Evolutionary conservation across 257 asterid genomes (phyloP), one percentile per base, ranked within the genome.

Genomic region (Solanum ossicruentum): DNA sequence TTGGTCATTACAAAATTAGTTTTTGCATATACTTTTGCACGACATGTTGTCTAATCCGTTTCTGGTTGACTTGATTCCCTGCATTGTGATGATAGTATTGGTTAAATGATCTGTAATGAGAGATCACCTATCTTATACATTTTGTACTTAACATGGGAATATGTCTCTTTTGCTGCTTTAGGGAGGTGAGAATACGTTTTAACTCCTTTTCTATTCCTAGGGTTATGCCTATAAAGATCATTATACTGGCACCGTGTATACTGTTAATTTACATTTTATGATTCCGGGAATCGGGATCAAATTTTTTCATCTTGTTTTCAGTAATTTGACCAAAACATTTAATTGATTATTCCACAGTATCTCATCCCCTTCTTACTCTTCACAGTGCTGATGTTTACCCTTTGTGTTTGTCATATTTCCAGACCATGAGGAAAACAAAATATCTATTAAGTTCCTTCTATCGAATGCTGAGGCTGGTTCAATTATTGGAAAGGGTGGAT

Each of bases 391-490:
- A 83, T 52, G 77, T 61, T 49, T 84, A 47, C 57, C 72, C 60
- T 69, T 43, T 67, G 70, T 81, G 4, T 66, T 49, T 71, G 82
- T 41, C 86, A 70, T 63, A 52, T 84, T 12, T 43, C 52, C 70
- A 77, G 82, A 93, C 93, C 98, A 89, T 41, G 94, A 91, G 80
- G 98, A 92, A 88, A 93, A 92, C 92, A 52, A 89, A 81, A 97
- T 91, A 85, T 95, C 94, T 89, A 72, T 97, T 32, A 94, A 92
- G 93, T 97, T 97, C 90, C 99, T 97, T 84, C 79, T 97, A 73
- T 97, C 99, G 83, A 97, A 97, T 89, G 93, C 98, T 83, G 99
- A 97, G 90, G 99, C 99, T 71, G 99, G 99, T 66, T 97, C 99
- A 45, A 88, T 97, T 82, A 97, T 97, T 82, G 99, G 99, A 83